Evolutionary conservation across 768 basidiomycete genomes (phyloP).

Genomic region (Termitomyces sp.): DNA sequence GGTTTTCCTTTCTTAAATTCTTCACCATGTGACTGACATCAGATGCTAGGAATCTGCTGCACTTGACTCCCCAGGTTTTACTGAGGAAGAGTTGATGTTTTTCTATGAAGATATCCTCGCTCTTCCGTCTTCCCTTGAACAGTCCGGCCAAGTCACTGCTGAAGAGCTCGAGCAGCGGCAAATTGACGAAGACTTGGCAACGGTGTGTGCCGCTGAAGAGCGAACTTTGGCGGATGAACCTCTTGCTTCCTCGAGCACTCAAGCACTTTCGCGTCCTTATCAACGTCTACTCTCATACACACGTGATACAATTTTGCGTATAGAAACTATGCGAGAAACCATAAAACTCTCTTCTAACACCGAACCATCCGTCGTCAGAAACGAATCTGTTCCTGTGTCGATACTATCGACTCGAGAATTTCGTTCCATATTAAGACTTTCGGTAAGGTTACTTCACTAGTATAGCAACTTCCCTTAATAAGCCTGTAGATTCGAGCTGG

Average conservation of each 20-base stretch:
- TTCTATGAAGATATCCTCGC: slow-evolving; percentile 46
- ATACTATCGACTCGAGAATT: slow-evolving; percentile 52
- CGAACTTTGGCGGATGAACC: slow-evolving; percentile 16
- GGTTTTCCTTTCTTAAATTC: background rate
- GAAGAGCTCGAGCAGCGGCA: slow-evolving; percentile 19
- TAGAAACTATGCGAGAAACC: slow-evolving; percentile 26
- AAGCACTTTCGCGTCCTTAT: slow-evolving; percentile 18
- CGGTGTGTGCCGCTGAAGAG: slow-evolving; percentile 32
- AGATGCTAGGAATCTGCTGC: slow-evolving; percentile 25
- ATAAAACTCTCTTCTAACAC: slow-evolving; percentile 13
- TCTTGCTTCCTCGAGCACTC: slow-evolving; percentile 4
- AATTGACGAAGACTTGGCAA: slow-evolving; percentile 28
- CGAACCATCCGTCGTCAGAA: slow-evolving; percentile 10
- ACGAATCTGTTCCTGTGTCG: slow-evolving; percentile 36
- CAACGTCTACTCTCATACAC: slow-evolving; percentile 33
- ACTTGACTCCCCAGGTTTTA: slow-evolving; percentile 31
- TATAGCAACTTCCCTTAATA: slow-evolving; percentile 4
- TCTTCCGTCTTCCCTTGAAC: slow-evolving; percentile 19
- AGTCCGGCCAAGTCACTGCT: slow-evolving; percentile 8
- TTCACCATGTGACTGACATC: background rate
- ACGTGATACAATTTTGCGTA: slow-evolving; percentile 30
- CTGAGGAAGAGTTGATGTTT: slow-evolving; percentile 38
- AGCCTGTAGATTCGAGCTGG: slow-evolving; percentile 38
- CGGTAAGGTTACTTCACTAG: slow-evolving; percentile 32
- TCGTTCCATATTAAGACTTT: slow-evolving; percentile 49